Evolutionary conservation across 1,139 yeast species (phyloP), one percentile per base, ranked within the genome.

Genomic region (Suhomyces atakaporum): DNA sequence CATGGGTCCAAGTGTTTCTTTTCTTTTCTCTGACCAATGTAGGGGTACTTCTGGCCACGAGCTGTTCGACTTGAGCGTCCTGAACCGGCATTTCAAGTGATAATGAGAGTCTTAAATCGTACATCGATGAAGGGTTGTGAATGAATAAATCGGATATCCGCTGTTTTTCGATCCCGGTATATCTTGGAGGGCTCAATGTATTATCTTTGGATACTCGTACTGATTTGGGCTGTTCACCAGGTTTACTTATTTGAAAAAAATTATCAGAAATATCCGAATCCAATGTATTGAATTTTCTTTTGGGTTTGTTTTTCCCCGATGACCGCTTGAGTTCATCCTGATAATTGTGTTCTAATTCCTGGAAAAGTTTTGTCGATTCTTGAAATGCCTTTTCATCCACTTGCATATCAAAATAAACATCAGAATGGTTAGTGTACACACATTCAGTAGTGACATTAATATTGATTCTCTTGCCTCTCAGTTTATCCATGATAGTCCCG

Each of bases 361-460:
- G 77, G 36, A 87, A 65, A 44, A 73, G 80, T 41, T 72, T 70
- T 43, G 72, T 73, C 40, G 83, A 66, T 40, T 79, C 84, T 35
- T 69, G 73, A 64, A 78, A 86, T 21, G 86, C 81, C 26, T 77
- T 76, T 40, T 80, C 79, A 43, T 82, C 84, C 36, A 89, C 75
- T 25, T 84, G 88, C 45, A 90, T 75, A 38, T 78, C 80, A 63
- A 87, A 84, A 41, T 63, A 69, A 14, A 85, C 79, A 40, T 75
- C 77, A 16, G 77, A 64, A 22, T 76, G 75, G 40, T 79, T 72
- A 20, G 77, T 75, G 36, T 77, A 69, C 5, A 89, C 72, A 34
- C 89, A 75, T 58, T 89, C 96, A 4, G 95, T 81, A 10, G 84
- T 76, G 3, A 86, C 81, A 5, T 89, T 90, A 26, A 89, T 66